Base-by-base conservation (phyloP, 192 early-diverging fungal species). In the Oehlia diaphana region DNA sequence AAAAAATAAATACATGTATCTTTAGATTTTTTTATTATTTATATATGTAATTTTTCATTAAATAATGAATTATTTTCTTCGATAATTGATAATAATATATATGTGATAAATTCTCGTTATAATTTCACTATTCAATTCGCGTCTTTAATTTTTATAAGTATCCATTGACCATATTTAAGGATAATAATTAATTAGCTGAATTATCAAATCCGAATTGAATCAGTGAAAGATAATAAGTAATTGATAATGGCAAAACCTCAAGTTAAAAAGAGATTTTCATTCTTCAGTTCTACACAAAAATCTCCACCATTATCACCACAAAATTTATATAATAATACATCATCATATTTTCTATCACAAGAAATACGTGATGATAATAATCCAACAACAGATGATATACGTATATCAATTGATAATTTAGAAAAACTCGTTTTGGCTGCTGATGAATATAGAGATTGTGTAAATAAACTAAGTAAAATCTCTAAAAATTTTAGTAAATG, bases 401-500 rank as follows among this genome's bases (percentile, higher is more conserved):
- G 82, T 50, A 79, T 82, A 68, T 83, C 84, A 1, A 44, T 86
- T 0, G 84, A 86, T 9, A 82, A 70, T 31, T 66, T 86, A 8
- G 81, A 82, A 72, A 77, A 79, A n/a, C 66, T 86, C 2, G 79
- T 86, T 50, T 83, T 79, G 23, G 78, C 79, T 2, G 80, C 81
- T 7, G 81, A 83, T 39, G 80, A 81, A 1, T 86, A 83, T 66
- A 44, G 79, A 14, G 84, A 83, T 61, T 72, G 80, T 13, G 68
- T 82, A 10, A 66, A 77, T 19, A 86, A 83, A 70, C 63, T 86
- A 4, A 81, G 79, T 8, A 86, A 86, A 77, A 82, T 81, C 0
- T 83, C 84, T 2, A 86, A 83, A 74, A 78, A 81, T 33, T 49
- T 86, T 28, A 79, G 82, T 2, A 77, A 76, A 49, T 81, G 80